Evolutionary conservation across 169 alveolate species (phyloP).

Genomic region (Perkinsus olseni): DNA sequence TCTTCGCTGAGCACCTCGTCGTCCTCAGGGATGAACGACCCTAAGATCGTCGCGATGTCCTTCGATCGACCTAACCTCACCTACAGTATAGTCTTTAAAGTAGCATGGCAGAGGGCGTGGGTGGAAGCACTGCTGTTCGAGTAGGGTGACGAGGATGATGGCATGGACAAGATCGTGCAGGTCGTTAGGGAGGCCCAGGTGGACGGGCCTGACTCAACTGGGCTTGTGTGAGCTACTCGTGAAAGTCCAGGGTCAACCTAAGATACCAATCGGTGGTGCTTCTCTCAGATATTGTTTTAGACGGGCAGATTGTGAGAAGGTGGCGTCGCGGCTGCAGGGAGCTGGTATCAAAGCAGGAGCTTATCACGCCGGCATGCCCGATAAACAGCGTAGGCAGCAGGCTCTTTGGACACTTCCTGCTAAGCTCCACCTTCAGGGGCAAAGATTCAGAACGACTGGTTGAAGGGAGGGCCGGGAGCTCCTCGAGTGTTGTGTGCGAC

Average conservation of each 20-base stretch:
- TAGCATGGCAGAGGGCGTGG: not conserved
- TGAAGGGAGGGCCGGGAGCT: conserved; percentile 83
- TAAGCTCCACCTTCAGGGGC: no score
- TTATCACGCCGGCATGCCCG: conserved; percentile 50
- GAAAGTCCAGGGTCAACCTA: not conserved
- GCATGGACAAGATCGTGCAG: not conserved
- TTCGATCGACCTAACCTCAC: not conserved
- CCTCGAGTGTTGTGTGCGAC: conserved; percentile 81
- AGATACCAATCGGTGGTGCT: not conserved
- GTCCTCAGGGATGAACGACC: not conserved
- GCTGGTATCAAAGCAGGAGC: conserved; percentile 59
- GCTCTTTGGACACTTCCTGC: no score
- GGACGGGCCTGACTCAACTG: not conserved
- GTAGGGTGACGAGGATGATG: not conserved
- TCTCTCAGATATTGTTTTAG: not conserved
- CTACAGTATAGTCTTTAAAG: not conserved
- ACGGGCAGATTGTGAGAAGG: conserved; percentile 83
- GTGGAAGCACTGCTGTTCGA: not conserved
- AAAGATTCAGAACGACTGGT: not conserved
- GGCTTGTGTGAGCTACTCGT: no score
- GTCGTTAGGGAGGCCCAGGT: not conserved
- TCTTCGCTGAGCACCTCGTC: no score
- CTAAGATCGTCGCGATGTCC: not conserved
- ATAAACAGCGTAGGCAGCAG: not conserved
- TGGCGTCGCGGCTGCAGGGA: conserved; percentile 68